Conservation (phyloP, 2,329 filamentous ascomycete species). For the Fusarium staphyleae region DNA sequence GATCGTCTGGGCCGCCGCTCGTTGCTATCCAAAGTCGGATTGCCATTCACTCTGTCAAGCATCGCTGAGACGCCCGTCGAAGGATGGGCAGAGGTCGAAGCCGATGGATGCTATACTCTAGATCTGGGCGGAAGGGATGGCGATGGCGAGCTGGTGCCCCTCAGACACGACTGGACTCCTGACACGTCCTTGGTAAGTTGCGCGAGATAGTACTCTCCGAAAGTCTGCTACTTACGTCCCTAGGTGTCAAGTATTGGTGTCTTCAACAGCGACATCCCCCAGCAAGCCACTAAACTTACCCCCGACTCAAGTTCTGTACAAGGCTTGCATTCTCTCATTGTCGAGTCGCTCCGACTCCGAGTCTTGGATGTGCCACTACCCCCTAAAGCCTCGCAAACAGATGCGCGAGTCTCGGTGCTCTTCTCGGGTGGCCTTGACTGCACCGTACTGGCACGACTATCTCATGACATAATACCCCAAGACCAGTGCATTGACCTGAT, state of each 20-base stretch:
- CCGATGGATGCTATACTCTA: constrained; percentile 79
- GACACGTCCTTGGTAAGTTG: constrained; percentile 56
- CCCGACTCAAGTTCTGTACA: constrained; percentile 57
- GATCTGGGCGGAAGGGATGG: constrained; percentile 52
- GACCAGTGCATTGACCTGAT: constrained; percentile 81
- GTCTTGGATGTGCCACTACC: constrained; percentile 70
- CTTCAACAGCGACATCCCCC: constrained; percentile 58
- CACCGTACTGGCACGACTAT: constrained; percentile 81
- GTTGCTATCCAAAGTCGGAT: constrained; percentile 66
- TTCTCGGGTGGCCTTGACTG: constrained; percentile 97
- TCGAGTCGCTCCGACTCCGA: constrained; percentile 68
- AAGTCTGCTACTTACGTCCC: constrained; percentile 52
- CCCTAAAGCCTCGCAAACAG: constrained; percentile 46
- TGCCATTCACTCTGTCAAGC: constrained; percentile 71
- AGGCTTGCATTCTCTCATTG: constrained; percentile 61
- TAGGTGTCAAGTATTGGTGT: constrained; percentile 62
- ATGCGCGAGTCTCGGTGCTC: constrained; percentile 74
- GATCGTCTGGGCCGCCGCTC: constrained; percentile 90
- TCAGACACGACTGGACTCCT: constrained; percentile 43
- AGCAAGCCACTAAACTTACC: constrained; percentile 36
- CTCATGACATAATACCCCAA: constrained; percentile 75
- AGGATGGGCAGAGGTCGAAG: constrained; percentile 81
- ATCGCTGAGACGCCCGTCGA: constrained; percentile 62
- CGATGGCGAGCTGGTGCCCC: constrained; percentile 17
- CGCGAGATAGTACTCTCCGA: constrained; percentile 12